Evolutionary conservation across 192 early-diverging fungal genomes (phyloP).

Genomic region (Podila epicladia): DNA sequence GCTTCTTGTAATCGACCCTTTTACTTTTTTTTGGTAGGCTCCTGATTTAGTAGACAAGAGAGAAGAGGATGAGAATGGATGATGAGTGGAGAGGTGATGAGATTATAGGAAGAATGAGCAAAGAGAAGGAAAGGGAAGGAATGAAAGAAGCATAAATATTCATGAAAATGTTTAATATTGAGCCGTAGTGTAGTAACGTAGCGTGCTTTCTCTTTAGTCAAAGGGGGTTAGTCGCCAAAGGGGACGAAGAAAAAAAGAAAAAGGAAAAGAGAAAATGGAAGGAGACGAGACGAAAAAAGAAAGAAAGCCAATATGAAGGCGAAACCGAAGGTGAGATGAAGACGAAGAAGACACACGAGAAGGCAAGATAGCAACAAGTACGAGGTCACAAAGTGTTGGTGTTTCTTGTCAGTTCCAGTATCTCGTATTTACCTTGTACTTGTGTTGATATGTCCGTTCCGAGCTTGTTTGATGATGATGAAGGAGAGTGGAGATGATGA

Average conservation of each 20-base stretch:
- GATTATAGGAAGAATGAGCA: not conserved
- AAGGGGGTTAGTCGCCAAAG: not conserved
- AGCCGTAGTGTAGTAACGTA: not conserved
- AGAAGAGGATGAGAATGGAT: not conserved
- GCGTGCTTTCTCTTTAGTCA: not conserved
- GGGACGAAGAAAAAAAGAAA: slow-evolving; percentile 1
- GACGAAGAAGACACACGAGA: too few relatives aligned
- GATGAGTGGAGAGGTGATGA: not conserved
- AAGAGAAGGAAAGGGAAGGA: not conserved
- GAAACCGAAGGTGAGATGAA: too few relatives aligned
- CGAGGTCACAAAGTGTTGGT: too few relatives aligned
- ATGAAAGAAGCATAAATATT: not conserved
- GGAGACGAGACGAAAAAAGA: slow-evolving; percentile 1
- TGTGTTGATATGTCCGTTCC: too few relatives aligned
- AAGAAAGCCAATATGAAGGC: too few relatives aligned
- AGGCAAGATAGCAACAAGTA: too few relatives aligned
- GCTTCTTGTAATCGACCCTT: not conserved
- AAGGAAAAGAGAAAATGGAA: not conserved
- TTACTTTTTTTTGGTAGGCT: not conserved
- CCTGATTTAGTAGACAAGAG: not conserved
- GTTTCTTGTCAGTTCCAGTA: too few relatives aligned
- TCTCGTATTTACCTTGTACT: too few relatives aligned
- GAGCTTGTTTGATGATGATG: too few relatives aligned
- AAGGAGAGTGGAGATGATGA: too few relatives aligned
- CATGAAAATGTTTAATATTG: not conserved